Evolutionary conservation across 2,329 filamentous ascomycete species (phyloP).

Genomic region (Claviceps spartinae): DNA sequence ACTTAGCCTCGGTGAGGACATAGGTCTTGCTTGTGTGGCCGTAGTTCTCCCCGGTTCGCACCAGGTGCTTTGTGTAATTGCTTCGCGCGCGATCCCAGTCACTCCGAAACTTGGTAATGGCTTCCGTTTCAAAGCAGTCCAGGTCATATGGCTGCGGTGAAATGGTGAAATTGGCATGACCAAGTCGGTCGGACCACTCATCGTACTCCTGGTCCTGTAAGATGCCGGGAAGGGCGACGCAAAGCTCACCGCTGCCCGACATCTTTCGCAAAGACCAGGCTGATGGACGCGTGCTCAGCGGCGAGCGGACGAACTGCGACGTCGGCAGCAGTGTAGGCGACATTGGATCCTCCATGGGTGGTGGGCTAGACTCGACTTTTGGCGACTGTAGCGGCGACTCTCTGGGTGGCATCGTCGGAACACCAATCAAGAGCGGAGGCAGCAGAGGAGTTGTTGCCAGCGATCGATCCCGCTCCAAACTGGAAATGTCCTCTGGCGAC

Average conservation of each 20-base stretch:
- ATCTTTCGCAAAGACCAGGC: constrained; percentile 57
- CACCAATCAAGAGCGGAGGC: constrained; percentile 61
- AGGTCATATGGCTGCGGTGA: constrained; percentile 67
- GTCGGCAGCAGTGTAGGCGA: constrained; percentile 31
- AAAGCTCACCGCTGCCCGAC: constrained; percentile 44
- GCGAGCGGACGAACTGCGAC: constrained; percentile 32
- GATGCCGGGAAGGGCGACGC: constrained; percentile 47
- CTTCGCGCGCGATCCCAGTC: constrained; percentile 75
- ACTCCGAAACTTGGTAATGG: constrained; percentile 48
- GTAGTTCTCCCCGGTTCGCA: constrained; percentile 81
- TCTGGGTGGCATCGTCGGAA: constrained; percentile 40
- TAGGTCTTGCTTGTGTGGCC: constrained; percentile 83
- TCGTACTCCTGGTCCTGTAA: constrained; percentile 57
- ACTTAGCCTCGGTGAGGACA: constrained; percentile 74
- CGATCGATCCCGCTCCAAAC: constrained; percentile 42
- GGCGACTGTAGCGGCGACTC: constrained; percentile 82
- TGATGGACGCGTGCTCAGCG: constrained; percentile 66
- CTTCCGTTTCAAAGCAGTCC: constrained; percentile 42
- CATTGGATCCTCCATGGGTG: constrained; percentile 1
- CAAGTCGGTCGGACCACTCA: constrained; percentile 72
- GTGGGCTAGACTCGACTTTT: constrained; percentile 22
- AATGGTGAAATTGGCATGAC: constrained; percentile 90
- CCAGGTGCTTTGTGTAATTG: constrained; percentile 82
- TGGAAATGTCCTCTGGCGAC: constrained; percentile 27
- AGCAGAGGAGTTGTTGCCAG: constrained; percentile 71